Conservation (phyloP, 768 basidiomycete genomes). For the Cantharellus anzutake region DNA sequence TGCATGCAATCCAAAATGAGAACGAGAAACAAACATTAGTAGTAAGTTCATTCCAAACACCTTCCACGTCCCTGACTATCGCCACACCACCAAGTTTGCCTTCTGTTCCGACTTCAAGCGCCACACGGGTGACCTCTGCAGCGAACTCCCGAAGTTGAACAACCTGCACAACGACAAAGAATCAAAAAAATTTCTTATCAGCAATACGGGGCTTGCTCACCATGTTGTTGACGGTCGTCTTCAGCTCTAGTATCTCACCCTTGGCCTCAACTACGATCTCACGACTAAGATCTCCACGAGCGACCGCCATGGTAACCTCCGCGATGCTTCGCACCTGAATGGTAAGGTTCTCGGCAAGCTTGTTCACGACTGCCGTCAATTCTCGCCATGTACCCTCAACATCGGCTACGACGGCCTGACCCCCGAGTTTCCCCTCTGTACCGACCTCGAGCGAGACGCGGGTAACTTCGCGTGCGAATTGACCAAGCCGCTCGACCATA, state of each 20-base stretch:
- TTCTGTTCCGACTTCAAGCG: constrained; percentile 80
- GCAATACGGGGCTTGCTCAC: constrained; percentile 52
- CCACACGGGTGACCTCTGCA: constrained; percentile 61
- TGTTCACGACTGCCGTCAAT: constrained; percentile 78
- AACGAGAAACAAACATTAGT: constrained; percentile 55
- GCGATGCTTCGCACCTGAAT: constrained; percentile 85
- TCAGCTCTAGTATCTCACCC: constrained; percentile 81
- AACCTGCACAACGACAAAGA: constrained; percentile 5
- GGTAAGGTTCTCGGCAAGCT: constrained; percentile 75
- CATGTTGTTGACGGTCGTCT: constrained; percentile 67
- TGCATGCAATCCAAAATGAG: neutral
- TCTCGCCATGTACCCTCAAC: constrained; percentile 90
- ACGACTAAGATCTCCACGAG: constrained; percentile 64
- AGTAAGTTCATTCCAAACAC: constrained; percentile 23
- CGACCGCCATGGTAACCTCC: constrained; percentile 61
- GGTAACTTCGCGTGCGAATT: constrained; percentile 51
- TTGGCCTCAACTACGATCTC: constrained; percentile 83
- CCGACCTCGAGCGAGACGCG: constrained; percentile 79
- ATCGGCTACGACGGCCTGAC: constrained; percentile 76
- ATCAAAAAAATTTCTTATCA: constrained; percentile 30
- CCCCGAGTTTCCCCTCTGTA: constrained; percentile 77
- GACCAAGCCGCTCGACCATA: constrained; percentile 57
- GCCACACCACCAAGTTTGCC: constrained; percentile 91
- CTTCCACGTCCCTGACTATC: constrained; percentile 57
- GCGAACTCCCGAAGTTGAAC: constrained; percentile 15